These are phyloP conservation scores for Penicillium psychrosexuale DNA, from an alignment of 2,329 filamentous ascomycete genomes.

Conservation along the genomic window DNA sequence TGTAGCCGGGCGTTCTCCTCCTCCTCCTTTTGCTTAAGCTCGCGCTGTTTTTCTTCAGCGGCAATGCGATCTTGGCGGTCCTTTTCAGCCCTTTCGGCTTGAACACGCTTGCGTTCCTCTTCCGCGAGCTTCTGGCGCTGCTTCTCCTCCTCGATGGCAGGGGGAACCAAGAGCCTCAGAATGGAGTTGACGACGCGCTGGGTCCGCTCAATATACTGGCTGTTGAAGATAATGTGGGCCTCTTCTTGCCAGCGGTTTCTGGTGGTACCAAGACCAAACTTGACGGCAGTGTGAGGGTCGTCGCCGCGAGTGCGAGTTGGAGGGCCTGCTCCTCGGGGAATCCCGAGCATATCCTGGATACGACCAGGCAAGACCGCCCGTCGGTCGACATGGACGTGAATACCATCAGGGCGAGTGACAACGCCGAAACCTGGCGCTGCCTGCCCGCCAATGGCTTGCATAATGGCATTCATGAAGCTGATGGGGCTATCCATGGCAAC, in stretches of 20 bases:
- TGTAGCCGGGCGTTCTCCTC: conserved; percentile 61
- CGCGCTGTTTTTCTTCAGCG: conserved; percentile 69
- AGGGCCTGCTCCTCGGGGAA: conserved; percentile 29
- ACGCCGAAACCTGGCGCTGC: conserved; percentile 43
- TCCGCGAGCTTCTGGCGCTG: conserved; percentile 60
- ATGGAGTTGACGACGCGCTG: conserved; percentile 66
- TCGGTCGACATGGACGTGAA: conserved; percentile 56
- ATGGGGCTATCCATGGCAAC: conserved; percentile 51
- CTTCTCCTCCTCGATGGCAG: conserved; percentile 78
- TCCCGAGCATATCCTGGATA: conserved; percentile 50
- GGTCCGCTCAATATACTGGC: conserved; percentile 64
- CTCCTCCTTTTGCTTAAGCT: conserved; percentile 65
- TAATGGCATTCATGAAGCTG: conserved; percentile 57
- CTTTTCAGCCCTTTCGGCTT: conserved; percentile 60
- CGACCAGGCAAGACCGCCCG: conserved; percentile 50
- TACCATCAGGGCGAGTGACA: conserved; percentile 48
- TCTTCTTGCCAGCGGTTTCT: conserved; percentile 83
- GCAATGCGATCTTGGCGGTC: conserved; percentile 61
- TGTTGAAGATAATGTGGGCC: conserved; percentile 77
- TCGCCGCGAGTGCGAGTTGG: conserved; percentile 38
- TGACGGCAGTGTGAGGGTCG: conserved; percentile 64
- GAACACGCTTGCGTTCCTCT: conserved; percentile 56
- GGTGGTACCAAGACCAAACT: conserved; percentile 71
- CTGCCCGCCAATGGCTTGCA: conserved; percentile 53
- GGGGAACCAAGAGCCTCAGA: conserved; percentile 71